Percentiles rank a stretch among this genome's conserved stretches.
Conservation (phyloP, 441 rosid species). For the Pelargonium exstipulatum region DNA sequence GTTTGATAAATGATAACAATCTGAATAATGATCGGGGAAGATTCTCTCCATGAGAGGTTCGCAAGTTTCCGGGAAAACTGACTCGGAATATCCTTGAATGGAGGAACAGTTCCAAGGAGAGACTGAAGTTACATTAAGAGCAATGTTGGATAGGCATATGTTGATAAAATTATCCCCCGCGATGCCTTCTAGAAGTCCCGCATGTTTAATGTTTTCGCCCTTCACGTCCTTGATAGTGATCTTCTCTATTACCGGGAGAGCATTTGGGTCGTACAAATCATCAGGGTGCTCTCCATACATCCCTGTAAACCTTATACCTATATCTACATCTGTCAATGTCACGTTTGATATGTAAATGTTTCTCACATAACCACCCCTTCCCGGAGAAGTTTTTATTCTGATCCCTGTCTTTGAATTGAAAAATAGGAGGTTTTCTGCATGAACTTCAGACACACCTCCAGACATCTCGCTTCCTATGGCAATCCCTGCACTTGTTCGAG, state of each 20-base stretch:
- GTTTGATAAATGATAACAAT: conserved; percentile 55
- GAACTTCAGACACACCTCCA: conserved; percentile 81
- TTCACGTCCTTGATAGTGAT: conserved; percentile 61
- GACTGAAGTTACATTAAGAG: conserved; percentile 40
- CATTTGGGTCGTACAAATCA: conserved; percentile 55
- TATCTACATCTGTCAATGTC: conserved; percentile 49
- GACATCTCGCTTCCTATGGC: conserved; percentile 98
- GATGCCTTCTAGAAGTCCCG: conserved; percentile 80
- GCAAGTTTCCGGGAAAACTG: conserved; percentile 68
- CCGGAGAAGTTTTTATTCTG: conserved; percentile 79
- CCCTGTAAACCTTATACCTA: conserved; percentile 61
- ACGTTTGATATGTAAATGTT: conserved; percentile 58
- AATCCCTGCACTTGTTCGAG: conserved; percentile 62
- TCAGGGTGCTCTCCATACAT: conserved; percentile 90
- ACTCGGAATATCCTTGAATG: conserved; percentile 67
- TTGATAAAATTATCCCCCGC: conserved; percentile 58
- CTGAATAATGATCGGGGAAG: conserved; percentile 54
- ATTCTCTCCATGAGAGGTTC: conserved; percentile 49
- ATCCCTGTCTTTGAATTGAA: conserved; percentile 63
- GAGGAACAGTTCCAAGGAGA: conserved; percentile 77
- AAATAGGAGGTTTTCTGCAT: conserved; percentile 52
- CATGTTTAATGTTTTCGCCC: conserved; percentile 55
- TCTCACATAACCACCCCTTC: conserved; percentile 89
- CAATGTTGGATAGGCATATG: conserved; percentile 66
- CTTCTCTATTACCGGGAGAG: conserved; percentile 60